These are phyloP conservation scores for Aspergillus sojae DNA, from an alignment of 2,329 filamentous ascomycete species.

Conservation along the genomic window DNA sequence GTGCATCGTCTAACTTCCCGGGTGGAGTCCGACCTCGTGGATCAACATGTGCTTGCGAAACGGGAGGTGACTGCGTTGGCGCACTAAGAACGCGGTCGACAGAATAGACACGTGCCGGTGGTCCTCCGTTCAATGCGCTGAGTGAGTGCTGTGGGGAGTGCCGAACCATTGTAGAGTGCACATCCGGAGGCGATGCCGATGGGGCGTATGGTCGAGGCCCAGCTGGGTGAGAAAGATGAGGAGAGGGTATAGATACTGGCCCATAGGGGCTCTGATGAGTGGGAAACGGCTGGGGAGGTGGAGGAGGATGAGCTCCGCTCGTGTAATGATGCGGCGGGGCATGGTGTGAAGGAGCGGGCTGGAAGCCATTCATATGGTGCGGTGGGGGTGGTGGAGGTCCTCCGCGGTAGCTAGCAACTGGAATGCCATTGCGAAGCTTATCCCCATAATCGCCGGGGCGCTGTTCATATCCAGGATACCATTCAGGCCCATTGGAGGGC, in stretches of 20 bases:
- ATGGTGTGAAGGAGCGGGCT: conserved; percentile 33
- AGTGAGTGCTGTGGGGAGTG: conserved; percentile 42
- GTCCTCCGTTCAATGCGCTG: conserved; percentile 38
- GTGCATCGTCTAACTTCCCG: conserved; percentile 33
- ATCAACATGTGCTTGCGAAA: conserved; percentile 38
- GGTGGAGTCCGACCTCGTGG: conserved; percentile 38
- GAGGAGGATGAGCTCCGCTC: conserved; percentile 36
- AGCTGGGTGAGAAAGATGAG: conserved; percentile 36
- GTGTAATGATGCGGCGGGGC: conserved; percentile 35
- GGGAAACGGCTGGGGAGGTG: conserved; percentile 40
- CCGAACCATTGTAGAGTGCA: conserved; percentile 39
- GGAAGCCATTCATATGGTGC: conserved; percentile 56
- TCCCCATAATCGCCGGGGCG: conserved; percentile 35
- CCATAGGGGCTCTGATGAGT: conserved; percentile 44
- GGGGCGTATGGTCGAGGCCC: conserved; percentile 38
- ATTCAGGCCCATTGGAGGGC: conserved; percentile 33
- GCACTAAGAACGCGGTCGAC: conserved; percentile 40
- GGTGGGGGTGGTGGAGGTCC: conserved; percentile 53
- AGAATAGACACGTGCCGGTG: conserved; percentile 40
- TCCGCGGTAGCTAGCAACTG: conserved; percentile 31
- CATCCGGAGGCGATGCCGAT: conserved; percentile 41
- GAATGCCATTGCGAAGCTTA: conserved; percentile 38
- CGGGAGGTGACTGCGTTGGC: conserved; percentile 38
- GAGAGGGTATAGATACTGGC: conserved; percentile 37
- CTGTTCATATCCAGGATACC: conserved; percentile 41